These are phyloP conservation scores for Cyberlindnera lachancei DNA, from an alignment of 805 yeast genomes.

Conservation along the genomic window DNA sequence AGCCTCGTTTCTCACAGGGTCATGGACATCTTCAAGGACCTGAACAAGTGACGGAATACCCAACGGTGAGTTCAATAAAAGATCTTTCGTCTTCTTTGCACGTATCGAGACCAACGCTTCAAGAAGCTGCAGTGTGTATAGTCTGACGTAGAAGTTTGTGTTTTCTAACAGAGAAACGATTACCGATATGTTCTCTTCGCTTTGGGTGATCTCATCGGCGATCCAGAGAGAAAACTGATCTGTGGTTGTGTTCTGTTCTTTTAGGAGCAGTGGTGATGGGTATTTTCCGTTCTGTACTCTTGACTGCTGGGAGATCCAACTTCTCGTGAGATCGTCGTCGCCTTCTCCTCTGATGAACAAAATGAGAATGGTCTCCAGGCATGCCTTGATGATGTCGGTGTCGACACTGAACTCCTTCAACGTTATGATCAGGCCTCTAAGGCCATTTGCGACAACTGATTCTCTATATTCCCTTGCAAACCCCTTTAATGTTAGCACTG, in stretches of 20 bases:
- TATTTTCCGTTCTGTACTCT: slow-evolving; percentile 70
- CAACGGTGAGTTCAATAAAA: slow-evolving; percentile 63
- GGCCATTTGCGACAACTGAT: slow-evolving; percentile 79
- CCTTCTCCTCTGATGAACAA: slow-evolving; percentile 67
- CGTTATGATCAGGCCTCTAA: slow-evolving; percentile 63
- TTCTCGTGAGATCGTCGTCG: slow-evolving; percentile 56
- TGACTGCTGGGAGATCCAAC: slow-evolving; percentile 70
- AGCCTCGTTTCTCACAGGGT: slow-evolving; percentile 85
- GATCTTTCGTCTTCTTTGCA: slow-evolving; percentile 63
- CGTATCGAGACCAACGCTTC: slow-evolving; percentile 80
- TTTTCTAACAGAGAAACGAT: slow-evolving; percentile 40
- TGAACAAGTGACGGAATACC: slow-evolving; percentile 72
- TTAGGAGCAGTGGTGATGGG: slow-evolving; percentile 62
- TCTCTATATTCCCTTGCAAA: slow-evolving; percentile 87
- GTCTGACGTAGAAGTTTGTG: slow-evolving; percentile 63
- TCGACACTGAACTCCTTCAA: slow-evolving; percentile 63
- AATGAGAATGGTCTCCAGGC: slow-evolving; percentile 78
- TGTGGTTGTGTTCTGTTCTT: slow-evolving; percentile 34
- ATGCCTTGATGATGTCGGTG: slow-evolving; percentile 64
- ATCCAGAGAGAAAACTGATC: slow-evolving; percentile 94
- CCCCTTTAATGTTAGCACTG: slow-evolving; percentile 81
- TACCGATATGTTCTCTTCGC: slow-evolving; percentile 24
- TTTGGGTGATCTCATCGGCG: slow-evolving; percentile 84
- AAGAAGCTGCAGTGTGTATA: slow-evolving; percentile 77
- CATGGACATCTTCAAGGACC: slow-evolving; percentile 56